These are phyloP conservation scores for Microsporum ferrugineum DNA, from an alignment of 2,329 filamentous ascomycete genomes.

Conservation along the genomic window DNA sequence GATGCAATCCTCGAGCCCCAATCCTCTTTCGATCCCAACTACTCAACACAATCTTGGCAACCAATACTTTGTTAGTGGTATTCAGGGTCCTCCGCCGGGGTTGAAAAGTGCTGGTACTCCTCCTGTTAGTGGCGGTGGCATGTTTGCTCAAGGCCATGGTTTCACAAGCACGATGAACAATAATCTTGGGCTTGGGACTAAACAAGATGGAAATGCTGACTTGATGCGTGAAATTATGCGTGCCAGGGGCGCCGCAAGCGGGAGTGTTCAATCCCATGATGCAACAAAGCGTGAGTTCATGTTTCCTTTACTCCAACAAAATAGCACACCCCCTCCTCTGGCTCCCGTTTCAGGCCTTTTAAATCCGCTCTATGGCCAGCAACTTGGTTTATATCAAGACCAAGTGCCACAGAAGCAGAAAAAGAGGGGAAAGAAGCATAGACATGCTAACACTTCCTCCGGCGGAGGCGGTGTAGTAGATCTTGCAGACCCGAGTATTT, in stretches of 20 bases:
- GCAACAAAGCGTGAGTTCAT: conserved; percentile 97
- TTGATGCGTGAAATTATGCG: conserved; percentile 74
- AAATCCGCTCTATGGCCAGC: conserved; percentile 80
- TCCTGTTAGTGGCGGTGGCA: conserved; percentile 63
- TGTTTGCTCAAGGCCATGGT: conserved; percentile 81
- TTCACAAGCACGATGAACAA: conserved; percentile 59
- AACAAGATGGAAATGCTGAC: conserved; percentile 63
- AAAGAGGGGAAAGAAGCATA: conserved; percentile 99
- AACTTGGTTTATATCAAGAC: conserved; percentile 79
- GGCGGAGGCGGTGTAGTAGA: conserved; percentile 96
- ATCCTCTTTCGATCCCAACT: conserved; percentile 28
- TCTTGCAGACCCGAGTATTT: conserved; percentile 99
- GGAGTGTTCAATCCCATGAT: conserved; percentile 64
- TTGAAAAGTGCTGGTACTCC: conserved; percentile 91
- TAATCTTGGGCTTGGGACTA: conserved; percentile 52
- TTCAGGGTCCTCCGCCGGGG: conserved; percentile 87
- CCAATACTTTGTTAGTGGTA: conserved; percentile 71
- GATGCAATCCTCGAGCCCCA: conserved; percentile 30
- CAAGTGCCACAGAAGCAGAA: conserved; percentile 86
- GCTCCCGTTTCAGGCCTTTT: conserved; percentile 83
- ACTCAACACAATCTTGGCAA: conserved; percentile 38
- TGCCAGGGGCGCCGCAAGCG: conserved; percentile 47
- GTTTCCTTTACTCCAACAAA: conserved; percentile 84
- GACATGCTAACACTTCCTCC: conserved; percentile 99
- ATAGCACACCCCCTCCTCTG: conserved; percentile 75